Evolutionary conservation across 1,139 yeast species (phyloP).

Genomic region (Debaryomyces coudertii): DNA sequence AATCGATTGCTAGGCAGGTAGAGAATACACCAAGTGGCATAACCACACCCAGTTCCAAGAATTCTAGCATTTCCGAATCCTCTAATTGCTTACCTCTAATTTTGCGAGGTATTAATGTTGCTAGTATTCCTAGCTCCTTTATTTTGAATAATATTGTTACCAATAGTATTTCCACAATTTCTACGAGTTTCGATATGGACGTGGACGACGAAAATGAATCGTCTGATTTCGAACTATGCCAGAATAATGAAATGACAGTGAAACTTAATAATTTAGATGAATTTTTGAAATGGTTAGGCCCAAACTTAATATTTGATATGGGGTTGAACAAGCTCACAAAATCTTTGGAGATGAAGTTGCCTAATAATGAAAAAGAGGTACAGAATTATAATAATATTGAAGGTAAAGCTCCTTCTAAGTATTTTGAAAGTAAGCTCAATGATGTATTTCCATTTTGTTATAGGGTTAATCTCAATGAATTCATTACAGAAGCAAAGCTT

Average conservation of each 20-base stretch:
- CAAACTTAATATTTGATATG: slow-evolving; percentile 42
- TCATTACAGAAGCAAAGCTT: slow-evolving; percentile 29
- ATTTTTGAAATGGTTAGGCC: slow-evolving; percentile 36
- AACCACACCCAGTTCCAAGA: slow-evolving; percentile 12
- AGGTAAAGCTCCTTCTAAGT: slow-evolving; percentile 14
- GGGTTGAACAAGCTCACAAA: slow-evolving; percentile 28
- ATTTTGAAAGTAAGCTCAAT: slow-evolving; percentile 24
- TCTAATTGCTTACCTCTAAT: slow-evolving; percentile 66
- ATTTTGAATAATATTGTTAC: slow-evolving; percentile 32
- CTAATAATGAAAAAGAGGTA: slow-evolving; percentile 11
- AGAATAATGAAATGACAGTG: slow-evolving; percentile 36
- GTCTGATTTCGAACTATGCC: slow-evolving; percentile 35
- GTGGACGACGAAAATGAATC: slow-evolving; percentile 41
- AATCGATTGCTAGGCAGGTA: neutral
- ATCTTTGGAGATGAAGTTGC: slow-evolving; percentile 19
- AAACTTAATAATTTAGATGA: slow-evolving; percentile 34
- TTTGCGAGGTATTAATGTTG: slow-evolving; percentile 60
- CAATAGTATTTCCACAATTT: slow-evolving; percentile 4
- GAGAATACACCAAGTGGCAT: slow-evolving; percentile 2
- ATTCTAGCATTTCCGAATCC: slow-evolving; percentile 31
- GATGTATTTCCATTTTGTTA: slow-evolving; percentile 39
- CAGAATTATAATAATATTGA: slow-evolving; percentile 13
- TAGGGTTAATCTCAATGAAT: slow-evolving; percentile 36
- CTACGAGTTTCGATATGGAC: slow-evolving; percentile 37
- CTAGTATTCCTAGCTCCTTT: slow-evolving; percentile 58